Base-by-base conservation (phyloP, 2,329 filamentous ascomycete genomes). In the Colletotrichum phormii region DNA sequence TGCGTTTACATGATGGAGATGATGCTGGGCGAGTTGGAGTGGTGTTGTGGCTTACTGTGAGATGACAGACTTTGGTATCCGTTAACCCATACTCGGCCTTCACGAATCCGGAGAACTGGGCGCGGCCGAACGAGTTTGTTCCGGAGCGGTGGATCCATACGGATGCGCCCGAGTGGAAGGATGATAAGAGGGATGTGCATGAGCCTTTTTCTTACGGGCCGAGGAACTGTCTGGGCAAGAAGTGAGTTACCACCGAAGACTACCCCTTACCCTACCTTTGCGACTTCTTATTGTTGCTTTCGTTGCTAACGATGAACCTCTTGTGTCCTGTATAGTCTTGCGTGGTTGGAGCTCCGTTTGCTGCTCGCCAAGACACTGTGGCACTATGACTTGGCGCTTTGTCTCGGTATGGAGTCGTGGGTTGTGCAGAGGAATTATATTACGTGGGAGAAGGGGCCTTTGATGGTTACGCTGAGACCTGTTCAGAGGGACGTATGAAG, bases 141-240 rank as follows among this genome's bases (percentile, higher is more conserved):
- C 88, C 88, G 0, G 86, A 89, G 75, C 81, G 88, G 0, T 89
- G 85, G 67, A 58, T 73, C 5, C 60, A 64, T 35, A n/a, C 55
- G 5, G 29, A 64, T 18, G 75, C 77, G n/a, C 62, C 68, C 5
- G 53, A 64, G 29, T 61, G 61, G 64, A 49, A 26, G 64, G 49
- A 74, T n/a, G 87, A 89, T 71, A 82, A 80, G 51, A 78, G 80
- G 51, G 83, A 84, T 0, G 82, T 81, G 1, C 80, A 86, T 66
- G 84, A 88, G 77, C 84, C 87, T 1, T 88, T 89, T 72, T 82
- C 83, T 11, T 64, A 85, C 2, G 86, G 87, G 0, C 83, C 87
- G 9, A 79, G 87, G 2, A 86, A 87, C 57, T 89, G 87, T 70
- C 80, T 89, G 31, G 87, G 87, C 0, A 81, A 81, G 69, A 87